phyloP scores from a whole-genome alignment of 352 stramenopile genomes.

The Pythium folliculosum region DNA sequence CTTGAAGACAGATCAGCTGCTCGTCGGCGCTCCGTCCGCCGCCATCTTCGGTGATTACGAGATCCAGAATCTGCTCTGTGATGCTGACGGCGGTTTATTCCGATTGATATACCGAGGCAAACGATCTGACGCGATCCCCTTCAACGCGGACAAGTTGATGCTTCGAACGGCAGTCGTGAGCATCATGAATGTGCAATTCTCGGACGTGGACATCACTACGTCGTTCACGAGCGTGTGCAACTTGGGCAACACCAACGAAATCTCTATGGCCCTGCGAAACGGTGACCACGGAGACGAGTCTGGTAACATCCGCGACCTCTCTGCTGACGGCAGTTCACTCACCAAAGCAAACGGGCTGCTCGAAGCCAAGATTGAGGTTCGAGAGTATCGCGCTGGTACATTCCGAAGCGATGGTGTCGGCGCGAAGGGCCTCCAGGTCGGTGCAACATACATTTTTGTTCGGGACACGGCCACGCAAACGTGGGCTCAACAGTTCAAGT shows the following conservation, averaged over 20 bases:
- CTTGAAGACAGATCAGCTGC: conserved; percentile 44
- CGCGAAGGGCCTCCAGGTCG: conserved; percentile 70
- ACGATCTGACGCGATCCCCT: conserved; percentile 56
- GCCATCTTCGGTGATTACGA: conserved; percentile 77
- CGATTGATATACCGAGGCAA: conserved; percentile 60
- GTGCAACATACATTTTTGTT: conserved; percentile 69
- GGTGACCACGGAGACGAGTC: conserved; percentile 54
- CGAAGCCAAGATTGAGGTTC: conserved; percentile 37
- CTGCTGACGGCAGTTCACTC: conserved; percentile 43
- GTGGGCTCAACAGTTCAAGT: conserved; percentile 64
- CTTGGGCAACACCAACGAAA: conserved; percentile 35
- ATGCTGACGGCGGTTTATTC: conserved; percentile 75
- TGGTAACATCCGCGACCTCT: conserved; percentile 65
- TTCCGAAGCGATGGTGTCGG: conserved; percentile 58
- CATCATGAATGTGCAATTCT: conserved; percentile 56
- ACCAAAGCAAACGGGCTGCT: conserved; percentile 38
- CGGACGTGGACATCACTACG: conserved; percentile 55
- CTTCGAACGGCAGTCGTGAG: conserved; percentile 54
- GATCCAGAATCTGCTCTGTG: conserved; percentile 67
- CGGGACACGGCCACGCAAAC: conserved; percentile 31
- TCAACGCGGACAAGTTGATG: conserved; percentile 49
- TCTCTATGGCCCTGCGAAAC: conserved; percentile 55
- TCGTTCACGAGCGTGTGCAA: conserved; percentile 55
- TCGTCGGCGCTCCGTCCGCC: conserved; percentile 68
- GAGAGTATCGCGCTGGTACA: conserved; percentile 58